Percentiles rank a stretch among this genome's conserved stretches.
Conservation (phyloP, 2,329 filamentous ascomycete genomes). For the Ophiostoma pallidulum region DNA sequence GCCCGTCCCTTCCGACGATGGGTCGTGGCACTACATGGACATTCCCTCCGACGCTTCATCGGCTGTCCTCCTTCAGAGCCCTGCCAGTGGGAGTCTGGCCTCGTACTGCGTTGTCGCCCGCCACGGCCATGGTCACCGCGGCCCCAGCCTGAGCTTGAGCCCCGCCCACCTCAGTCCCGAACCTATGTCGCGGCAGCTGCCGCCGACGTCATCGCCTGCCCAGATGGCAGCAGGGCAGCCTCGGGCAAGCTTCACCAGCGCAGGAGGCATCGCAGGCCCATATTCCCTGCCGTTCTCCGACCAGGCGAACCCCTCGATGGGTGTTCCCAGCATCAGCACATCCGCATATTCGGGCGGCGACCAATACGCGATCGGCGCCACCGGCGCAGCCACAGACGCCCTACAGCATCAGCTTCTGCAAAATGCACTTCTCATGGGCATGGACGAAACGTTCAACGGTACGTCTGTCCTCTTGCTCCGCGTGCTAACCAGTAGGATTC, state of each 20-base stretch:
- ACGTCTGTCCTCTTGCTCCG: too few species aligned
- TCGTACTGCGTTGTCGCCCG: slow-evolving; percentile 40
- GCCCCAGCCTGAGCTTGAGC: slow-evolving; percentile 26
- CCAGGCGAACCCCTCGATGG: not conserved
- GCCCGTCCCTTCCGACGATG: slow-evolving; percentile 26
- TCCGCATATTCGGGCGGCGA: not conserved
- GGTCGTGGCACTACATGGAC: slow-evolving; percentile 35
- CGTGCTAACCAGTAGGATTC: too few species aligned
- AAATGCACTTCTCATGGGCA: slow-evolving; percentile 4
- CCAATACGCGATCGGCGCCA: not conserved
- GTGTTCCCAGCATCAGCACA: not conserved
- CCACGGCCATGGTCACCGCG: slow-evolving; percentile 18
- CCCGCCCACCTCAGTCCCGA: slow-evolving; percentile 17
- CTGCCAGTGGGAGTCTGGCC: slow-evolving; percentile 40
- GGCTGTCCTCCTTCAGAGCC: slow-evolving; percentile 39
- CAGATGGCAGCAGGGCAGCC: not conserved
- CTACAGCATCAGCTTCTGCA: not conserved
- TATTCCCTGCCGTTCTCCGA: slow-evolving; percentile 9
- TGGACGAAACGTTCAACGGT: not conserved
- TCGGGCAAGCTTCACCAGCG: not conserved
- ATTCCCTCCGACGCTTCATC: slow-evolving; percentile 30
- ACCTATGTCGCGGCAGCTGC: slow-evolving; percentile 23
- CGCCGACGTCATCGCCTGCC: slow-evolving; percentile 30
- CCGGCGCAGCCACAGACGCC: not conserved
- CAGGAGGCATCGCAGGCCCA: slow-evolving; percentile 1